Evolutionary conservation across 345 rosid species (phyloP).

Genomic region (Eucalyptus albens): DNA sequence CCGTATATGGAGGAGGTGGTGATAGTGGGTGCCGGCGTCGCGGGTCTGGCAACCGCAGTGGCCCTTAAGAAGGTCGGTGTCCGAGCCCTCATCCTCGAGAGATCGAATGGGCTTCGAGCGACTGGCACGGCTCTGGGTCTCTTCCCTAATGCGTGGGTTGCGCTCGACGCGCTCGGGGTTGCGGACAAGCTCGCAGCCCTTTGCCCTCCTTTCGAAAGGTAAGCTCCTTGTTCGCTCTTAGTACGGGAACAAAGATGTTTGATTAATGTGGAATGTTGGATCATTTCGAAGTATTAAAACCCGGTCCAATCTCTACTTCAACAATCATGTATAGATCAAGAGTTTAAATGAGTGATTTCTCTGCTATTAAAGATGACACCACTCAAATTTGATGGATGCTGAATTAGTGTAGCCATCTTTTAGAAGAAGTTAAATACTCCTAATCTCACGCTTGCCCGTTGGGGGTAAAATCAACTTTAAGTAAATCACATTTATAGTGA

Average conservation of each 20-base stretch:
- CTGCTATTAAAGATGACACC: too few relatives aligned
- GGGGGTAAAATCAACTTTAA: too few relatives aligned
- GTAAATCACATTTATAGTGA: too few relatives aligned
- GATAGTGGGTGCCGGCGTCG: constrained; percentile 6
- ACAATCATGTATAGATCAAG: not conserved
- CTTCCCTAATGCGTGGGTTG: constrained; percentile 22
- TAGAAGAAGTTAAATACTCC: too few relatives aligned
- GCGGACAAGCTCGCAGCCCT: constrained; percentile 17
- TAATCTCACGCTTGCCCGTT: too few relatives aligned
- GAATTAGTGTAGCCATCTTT: too few relatives aligned
- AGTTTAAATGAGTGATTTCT: not conserved
- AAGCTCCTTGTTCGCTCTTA: not conserved
- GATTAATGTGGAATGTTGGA: not conserved
- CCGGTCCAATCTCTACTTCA: not conserved
- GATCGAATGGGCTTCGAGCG: constrained; percentile 4
- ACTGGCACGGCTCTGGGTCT: constrained; percentile 19
- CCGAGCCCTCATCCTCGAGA: constrained; percentile 13
- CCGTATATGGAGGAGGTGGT: not conserved
- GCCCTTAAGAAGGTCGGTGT: constrained; percentile 27
- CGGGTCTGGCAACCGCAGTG: constrained; percentile 21
- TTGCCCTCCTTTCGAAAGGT: not conserved
- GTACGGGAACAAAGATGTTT: not conserved
- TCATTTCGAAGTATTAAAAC: not conserved
- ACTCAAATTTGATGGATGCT: too few relatives aligned
- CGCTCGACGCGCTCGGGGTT: constrained; percentile 33